These are phyloP conservation scores for Petunia secreta DNA, from an alignment of 257 asterid genomes.

Conservation along the genomic window DNA sequence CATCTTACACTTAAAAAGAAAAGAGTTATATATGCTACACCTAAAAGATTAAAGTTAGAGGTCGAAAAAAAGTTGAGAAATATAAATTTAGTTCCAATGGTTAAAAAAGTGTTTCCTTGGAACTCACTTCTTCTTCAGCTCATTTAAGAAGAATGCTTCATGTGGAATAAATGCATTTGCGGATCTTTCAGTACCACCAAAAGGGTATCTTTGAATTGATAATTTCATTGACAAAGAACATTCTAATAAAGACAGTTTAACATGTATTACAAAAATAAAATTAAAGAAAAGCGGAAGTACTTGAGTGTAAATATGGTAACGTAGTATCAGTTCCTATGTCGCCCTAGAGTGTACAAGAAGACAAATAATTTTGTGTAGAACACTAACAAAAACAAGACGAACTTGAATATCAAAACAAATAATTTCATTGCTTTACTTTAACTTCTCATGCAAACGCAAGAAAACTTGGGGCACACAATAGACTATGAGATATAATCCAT, in stretches of 20 bases:
- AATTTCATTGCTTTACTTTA: slow-evolving; percentile 31
- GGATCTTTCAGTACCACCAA: slow-evolving; percentile 31
- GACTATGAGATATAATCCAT: too few relatives aligned
- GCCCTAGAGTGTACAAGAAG: slow-evolving; percentile 33
- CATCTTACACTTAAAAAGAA: slow-evolving; percentile 22
- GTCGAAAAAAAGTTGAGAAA: slow-evolving; percentile 14
- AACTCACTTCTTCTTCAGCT: slow-evolving; percentile 35
- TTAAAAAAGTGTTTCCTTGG: slow-evolving; percentile 42
- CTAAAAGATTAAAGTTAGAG: slow-evolving; percentile 26
- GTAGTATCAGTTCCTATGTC: slow-evolving; percentile 33
- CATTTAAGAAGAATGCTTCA: slow-evolving; percentile 32
- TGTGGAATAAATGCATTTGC: slow-evolving; percentile 38
- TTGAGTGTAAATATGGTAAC: slow-evolving; percentile 45
- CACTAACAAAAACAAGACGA: slow-evolving; percentile 14
- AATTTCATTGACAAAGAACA: slow-evolving; percentile 14
- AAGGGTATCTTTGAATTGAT: slow-evolving; percentile 22
- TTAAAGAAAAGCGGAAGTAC: not conserved
- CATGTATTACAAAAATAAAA: not conserved
- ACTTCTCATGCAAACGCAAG: slow-evolving; percentile 32
- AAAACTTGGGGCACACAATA: not conserved
- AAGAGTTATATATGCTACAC: not conserved
- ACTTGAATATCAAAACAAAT: slow-evolving; percentile 23
- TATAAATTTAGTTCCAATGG: slow-evolving; percentile 29
- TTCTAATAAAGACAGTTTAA: not conserved
- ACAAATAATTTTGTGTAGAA: slow-evolving; percentile 6